Evolutionary conservation across 2,329 filamentous ascomycete genomes (phyloP).

Genomic region (Xylariomycetidae sp.): DNA sequence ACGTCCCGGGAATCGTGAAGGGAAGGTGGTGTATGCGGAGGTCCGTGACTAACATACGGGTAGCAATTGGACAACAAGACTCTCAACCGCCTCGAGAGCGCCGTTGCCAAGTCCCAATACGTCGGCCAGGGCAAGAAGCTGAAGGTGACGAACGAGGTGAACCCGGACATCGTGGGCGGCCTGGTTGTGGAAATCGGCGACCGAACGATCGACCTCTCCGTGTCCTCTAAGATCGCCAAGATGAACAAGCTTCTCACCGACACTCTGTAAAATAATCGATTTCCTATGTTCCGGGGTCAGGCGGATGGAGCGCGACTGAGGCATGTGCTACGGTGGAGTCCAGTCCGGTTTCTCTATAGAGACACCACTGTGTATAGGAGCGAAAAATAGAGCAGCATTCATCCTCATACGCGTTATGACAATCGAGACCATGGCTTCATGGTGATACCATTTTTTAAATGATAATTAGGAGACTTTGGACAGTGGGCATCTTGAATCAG

Average conservation of each 20-base stretch:
- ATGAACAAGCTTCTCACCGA: conserved; percentile 99
- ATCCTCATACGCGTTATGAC: conserved; percentile 13
- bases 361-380: conserved; percentile 26
- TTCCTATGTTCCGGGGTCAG: conserved; percentile 4
- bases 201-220: conserved; percentile 95
- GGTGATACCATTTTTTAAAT: background rate
- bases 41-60: background rate
- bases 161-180: conserved; percentile 89
- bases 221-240: conserved; percentile 90
- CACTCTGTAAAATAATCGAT: conserved; percentile 68
- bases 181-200: conserved; percentile 95
- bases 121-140: conserved; percentile 91
- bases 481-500: background rate
- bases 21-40: too few relatives aligned
- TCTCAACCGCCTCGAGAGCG: conserved; percentile 76
- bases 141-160: conserved; percentile 93
- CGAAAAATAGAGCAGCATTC: conserved; percentile 27
- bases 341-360: conserved; percentile 15
- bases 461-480: background rate
- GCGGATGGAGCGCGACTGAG: conserved; percentile 9
- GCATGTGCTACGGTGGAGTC: conserved; percentile 16
- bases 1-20: too few relatives aligned
- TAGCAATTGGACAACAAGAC: conserved; percentile 76
- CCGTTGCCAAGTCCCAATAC: conserved; percentile 84
- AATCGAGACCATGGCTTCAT: too few relatives aligned